Conservation (phyloP, 169 alveolate species). For the Eimeria zaria region DNA sequence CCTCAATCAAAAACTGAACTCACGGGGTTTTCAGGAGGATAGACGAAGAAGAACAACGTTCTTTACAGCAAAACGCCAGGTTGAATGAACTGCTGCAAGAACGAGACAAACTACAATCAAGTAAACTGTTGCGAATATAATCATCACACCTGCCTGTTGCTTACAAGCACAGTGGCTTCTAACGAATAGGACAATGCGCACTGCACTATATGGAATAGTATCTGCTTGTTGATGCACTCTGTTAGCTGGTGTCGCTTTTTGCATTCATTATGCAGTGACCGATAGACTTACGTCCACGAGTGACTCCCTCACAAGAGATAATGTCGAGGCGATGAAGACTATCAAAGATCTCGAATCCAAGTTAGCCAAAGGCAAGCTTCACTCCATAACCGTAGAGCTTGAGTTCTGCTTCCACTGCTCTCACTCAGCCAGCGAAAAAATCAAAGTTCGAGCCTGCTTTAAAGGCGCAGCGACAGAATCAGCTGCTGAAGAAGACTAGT, state of each 20-base stretch:
- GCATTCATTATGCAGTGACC: slow-evolving; percentile 21
- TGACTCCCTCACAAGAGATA: slow-evolving; percentile 47
- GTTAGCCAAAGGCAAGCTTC: slow-evolving; percentile 49
- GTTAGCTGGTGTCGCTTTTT: background rate
- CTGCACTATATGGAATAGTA: background rate
- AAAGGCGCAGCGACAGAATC: background rate
- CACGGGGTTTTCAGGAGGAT: slow-evolving; percentile 46
- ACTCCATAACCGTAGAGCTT: background rate
- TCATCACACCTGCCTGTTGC: background rate
- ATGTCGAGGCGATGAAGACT: slow-evolving; percentile 62
- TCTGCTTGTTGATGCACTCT: background rate
- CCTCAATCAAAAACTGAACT: background rate
- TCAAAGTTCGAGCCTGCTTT: background rate
- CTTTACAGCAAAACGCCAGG: slow-evolving; percentile 63
- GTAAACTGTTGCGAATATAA: background rate
- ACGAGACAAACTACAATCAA: slow-evolving; percentile 55
- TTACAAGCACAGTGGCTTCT: background rate
- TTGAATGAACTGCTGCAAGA: slow-evolving; percentile 60
- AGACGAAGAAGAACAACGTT: slow-evolving; percentile 59
- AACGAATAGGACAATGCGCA: background rate
- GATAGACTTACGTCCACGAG: slow-evolving; percentile 67
- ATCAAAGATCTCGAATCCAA: slow-evolving; percentile 48
- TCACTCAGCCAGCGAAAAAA: background rate
- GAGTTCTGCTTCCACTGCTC: background rate
- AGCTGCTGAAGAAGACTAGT: background rate